Conservation (phyloP, 345 rosid species). For the Camelina laxa region DNA sequence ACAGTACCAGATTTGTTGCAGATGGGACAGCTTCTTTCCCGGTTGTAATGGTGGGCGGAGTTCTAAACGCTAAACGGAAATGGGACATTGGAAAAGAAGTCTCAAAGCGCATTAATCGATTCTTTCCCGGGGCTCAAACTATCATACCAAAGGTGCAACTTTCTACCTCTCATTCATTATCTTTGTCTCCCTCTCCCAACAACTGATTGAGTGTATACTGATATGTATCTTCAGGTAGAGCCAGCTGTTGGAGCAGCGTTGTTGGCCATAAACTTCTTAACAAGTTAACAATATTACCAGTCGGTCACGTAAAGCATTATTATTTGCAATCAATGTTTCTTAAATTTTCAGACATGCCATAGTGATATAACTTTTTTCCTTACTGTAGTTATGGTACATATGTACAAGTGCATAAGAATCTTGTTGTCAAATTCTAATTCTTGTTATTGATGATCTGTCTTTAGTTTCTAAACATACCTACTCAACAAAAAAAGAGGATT, state of each 20-base stretch:
- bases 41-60: conserved; percentile 69
- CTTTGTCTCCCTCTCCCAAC: background rate
- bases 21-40: conserved; percentile 58
- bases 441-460: conserved; percentile 22
- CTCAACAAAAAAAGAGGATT: conserved; percentile 14
- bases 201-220: conserved; percentile 11
- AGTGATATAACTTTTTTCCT: conserved; percentile 12
- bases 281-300: conserved; percentile 37
- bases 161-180: conserved; percentile 5
- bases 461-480: conserved; percentile 22
- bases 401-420: conserved; percentile 33
- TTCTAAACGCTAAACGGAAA: conserved; percentile 53
- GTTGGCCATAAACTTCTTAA: conserved; percentile 53
- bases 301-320: background rate
- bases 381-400: conserved; percentile 14
- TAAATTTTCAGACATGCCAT: conserved; percentile 27
- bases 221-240: conserved; percentile 53
- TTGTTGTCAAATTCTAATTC: conserved; percentile 14
- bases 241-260: conserved; percentile 71
- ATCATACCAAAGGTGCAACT: conserved; percentile 57
- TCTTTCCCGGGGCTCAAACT: conserved; percentile 53
- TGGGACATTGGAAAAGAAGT: conserved; percentile 69
- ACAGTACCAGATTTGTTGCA: conserved; percentile 30
- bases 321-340: background rate
- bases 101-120: conserved; percentile 47